Evolutionary conservation across 2,329 filamentous ascomycete genomes (phyloP).

Genomic region (Chaetomiaceae sp.): DNA sequence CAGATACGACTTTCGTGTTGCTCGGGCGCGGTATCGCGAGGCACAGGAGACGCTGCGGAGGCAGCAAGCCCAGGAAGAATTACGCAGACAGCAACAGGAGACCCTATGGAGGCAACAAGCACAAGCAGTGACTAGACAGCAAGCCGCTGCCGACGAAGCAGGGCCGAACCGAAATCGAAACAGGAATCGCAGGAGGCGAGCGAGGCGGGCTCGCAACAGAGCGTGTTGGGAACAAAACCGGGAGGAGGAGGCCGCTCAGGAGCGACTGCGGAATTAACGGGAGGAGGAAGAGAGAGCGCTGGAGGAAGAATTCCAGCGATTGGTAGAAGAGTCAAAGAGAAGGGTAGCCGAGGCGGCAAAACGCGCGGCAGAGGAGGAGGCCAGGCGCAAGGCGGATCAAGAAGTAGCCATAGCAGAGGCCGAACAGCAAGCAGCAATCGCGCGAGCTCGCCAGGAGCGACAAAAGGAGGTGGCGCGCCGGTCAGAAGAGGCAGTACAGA

Average conservation of each 20-base stretch:
- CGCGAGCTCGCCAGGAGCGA: background rate
- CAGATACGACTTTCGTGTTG: conserved; percentile 1
- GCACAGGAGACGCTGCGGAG: background rate
- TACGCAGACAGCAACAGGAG: no score
- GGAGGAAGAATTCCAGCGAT: background rate
- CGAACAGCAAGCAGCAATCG: background rate
- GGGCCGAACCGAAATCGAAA: background rate
- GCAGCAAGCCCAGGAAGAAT: background rate
- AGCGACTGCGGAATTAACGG: background rate
- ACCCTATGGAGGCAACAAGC: no score
- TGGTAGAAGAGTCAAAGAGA: background rate
- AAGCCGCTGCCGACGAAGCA: no score
- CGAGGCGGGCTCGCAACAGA: background rate
- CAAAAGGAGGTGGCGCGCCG: background rate
- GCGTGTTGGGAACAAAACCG: background rate
- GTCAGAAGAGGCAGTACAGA: background rate
- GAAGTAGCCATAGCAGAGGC: background rate
- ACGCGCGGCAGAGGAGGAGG: no score
- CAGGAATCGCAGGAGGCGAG: background rate
- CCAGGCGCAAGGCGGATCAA: background rate
- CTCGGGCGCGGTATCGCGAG: background rate
- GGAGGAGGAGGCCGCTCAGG: background rate
- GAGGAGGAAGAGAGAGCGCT: background rate
- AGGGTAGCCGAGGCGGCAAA: background rate
- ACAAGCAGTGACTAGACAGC: no score